Base-by-base conservation (phyloP, 352 stramenopile genomes). In the Pythium utonaiense region DNA sequence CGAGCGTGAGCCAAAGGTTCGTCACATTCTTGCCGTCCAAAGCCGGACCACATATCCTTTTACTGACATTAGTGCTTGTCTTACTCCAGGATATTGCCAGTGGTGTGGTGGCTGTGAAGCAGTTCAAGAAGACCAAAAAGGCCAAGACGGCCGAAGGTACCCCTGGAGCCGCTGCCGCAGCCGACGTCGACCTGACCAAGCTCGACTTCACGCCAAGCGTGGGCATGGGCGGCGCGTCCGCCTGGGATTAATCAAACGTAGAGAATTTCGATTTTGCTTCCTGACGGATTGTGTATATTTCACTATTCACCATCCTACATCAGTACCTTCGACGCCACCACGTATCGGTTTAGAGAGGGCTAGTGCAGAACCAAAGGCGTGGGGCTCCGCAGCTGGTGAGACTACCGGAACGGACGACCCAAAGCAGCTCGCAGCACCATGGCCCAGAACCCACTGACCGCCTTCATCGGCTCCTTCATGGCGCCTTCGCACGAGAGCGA, bases 381-480 rank as follows among this genome's bases (percentile, higher is more conserved):
- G 51, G 45, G 16, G 52, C n/a, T n/a, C n/a, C n/a, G n/a, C n/a
- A n/a, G n/a, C 33, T 6, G 6, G 33, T 24, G 51, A 51, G 45
- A 57, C 58, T 19, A 71, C 64, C 55, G 53, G 58, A 67, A 71
- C 47, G 24, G 24, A 47, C 34, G 19, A 53, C 53, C 52, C 24
- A 53, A 52, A 25, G 34, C 50, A 30, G n/a, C 17, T 40, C 44
- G 53, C 62, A 57, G n/a, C 44, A 67, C 25, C 27, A 89, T 90
- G 80, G 57, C 80, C 62, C 72, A 78, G 64, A 91, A 83, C 66
- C 78, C 81, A 42, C 57, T 91, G 61, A 74, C 77, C 48, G 70
- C 78, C 53, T 81, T 89, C 60, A 77, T 91, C 63, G 69, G 71
- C 57, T 87, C 80, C 48, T 82, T 88, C 71, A 91, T 91, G 77